Conservation (phyloP, 2,329 filamentous ascomycete species). For the Penicillium nordicum region DNA sequence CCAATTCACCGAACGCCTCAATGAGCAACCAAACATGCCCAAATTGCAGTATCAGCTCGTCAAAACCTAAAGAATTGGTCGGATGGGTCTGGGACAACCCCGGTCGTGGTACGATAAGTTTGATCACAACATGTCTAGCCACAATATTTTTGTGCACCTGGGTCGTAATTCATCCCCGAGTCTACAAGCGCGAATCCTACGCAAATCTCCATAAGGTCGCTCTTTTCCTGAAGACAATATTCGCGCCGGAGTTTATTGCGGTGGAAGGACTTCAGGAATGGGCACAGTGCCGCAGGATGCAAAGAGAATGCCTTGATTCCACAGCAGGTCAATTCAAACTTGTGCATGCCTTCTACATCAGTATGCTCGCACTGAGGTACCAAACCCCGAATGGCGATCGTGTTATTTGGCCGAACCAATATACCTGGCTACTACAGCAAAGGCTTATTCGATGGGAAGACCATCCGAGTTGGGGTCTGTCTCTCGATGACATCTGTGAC, state of each 20-base stretch:
- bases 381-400: not conserved
- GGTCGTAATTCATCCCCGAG: not conserved
- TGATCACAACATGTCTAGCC: not conserved
- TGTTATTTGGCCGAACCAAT: not conserved
- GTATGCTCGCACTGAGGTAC: not conserved
- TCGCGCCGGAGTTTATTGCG: not conserved
- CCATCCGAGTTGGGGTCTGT: not conserved
- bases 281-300: not conserved
- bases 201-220: not conserved
- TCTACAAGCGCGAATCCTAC: not conserved
- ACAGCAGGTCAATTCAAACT: not conserved
- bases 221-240: not conserved
- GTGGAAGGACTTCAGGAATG: not conserved
- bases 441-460: not conserved
- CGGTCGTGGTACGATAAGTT: not conserved
- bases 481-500: not conserved
- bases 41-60: not conserved
- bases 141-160: not conserved
- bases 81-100: not conserved
- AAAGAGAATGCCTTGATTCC: not conserved
- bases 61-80: not conserved
- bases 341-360: not conserved
- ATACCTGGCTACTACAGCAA: not conserved
- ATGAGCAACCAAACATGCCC: not conserved
- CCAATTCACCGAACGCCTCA: not conserved